phyloP scores from a whole-genome alignment of 2,329 filamentous ascomycete species.

The Helotiales sp. region DNA sequence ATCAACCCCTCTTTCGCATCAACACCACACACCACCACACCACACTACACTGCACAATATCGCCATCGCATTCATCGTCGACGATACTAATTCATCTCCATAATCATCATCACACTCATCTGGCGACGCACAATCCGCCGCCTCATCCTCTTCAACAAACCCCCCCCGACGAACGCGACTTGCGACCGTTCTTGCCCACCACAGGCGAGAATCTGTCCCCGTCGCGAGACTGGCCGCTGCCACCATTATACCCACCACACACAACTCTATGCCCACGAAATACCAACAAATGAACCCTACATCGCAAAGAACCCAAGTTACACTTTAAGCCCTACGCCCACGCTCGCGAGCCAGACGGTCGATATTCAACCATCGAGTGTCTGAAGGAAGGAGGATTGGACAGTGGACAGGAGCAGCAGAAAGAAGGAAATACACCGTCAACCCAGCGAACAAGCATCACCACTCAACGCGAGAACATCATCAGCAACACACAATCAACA shows the following conservation, averaged over 20 bases:
- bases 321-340: constrained; percentile 71
- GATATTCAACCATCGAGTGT: constrained; percentile 42
- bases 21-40: constrained; percentile 36
- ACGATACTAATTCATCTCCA: constrained; percentile 22
- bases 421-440: constrained; percentile 1
- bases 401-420: constrained; percentile 16
- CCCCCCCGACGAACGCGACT: constrained; percentile 33
- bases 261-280: constrained; percentile 60
- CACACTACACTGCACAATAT: constrained; percentile 2
- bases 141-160: constrained; percentile 20
- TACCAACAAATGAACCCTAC: constrained; percentile 58
- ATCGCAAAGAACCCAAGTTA: constrained; percentile 57
- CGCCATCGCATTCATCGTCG: constrained; percentile 13
- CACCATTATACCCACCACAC: constrained; percentile 48
- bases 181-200: constrained; percentile 30
- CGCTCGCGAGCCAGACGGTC: constrained; percentile 46
- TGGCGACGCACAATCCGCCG: constrained; percentile 38
- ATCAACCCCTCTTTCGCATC: constrained; percentile 40
- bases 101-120: constrained; percentile 35
- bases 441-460: constrained; percentile 7
- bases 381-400: constrained; percentile 35
- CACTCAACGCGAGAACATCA: constrained; percentile 22
- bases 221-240: constrained; percentile 40
- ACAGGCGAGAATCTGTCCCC: constrained; percentile 36
- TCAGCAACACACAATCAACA: constrained; percentile 48